Base-by-base conservation (phyloP, 129 eudicot species). In the Pittosporum tobira region DNA sequence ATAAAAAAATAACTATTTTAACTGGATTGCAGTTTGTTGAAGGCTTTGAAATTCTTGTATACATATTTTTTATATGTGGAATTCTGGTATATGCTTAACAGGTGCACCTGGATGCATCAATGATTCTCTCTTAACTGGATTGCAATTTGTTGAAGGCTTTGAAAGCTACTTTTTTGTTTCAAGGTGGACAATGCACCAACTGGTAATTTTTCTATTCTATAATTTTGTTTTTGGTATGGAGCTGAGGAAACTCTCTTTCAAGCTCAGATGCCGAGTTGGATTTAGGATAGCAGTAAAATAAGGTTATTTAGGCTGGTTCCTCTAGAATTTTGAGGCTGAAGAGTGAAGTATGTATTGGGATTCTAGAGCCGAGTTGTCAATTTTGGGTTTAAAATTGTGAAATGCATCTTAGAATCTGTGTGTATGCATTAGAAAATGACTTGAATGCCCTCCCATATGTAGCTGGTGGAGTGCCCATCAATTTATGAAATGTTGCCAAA, bases 101-200 rank as follows among this genome's bases (percentile, higher is more conserved):
- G 97, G 98, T 64, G 95, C 98, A 67, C 89, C 95, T 3, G 95
- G 97, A 75, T 85, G 87, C 75, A 74, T 90, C 77, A 90, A 90
- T 69, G 97, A 90, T 72, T 69, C 89, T 65, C 75, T 91, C 40
- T 77, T 91, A 69, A 91, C 98, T 23, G 95, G 98, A 50, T 29
- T 91, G 75, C 96, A 91, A 67, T 91, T 91, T 73, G 87, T 91
- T 49, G 96, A 91, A 11, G 98, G 98, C 55, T 69, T 91, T 67
- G 88, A 81, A 71, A 84, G 90, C 81, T 69, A 59, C 77, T 87
- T 87, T 69, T 87, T 91, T 68, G 96, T 87, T 61, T 70, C 81
- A 57, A 78, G 96, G 57, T 83, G 94, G 96, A 73, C 94, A 38
- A 87, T 91, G 96, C 99, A 91, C 79, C 99, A 91, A 83, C 54